A percentile compares a stretch with the other conserved stretches of the same genome.
Evolutionary conservation across 2,329 filamentous ascomycete genomes (phyloP).

Genomic region (Cladophialophora chaetospira): DNA sequence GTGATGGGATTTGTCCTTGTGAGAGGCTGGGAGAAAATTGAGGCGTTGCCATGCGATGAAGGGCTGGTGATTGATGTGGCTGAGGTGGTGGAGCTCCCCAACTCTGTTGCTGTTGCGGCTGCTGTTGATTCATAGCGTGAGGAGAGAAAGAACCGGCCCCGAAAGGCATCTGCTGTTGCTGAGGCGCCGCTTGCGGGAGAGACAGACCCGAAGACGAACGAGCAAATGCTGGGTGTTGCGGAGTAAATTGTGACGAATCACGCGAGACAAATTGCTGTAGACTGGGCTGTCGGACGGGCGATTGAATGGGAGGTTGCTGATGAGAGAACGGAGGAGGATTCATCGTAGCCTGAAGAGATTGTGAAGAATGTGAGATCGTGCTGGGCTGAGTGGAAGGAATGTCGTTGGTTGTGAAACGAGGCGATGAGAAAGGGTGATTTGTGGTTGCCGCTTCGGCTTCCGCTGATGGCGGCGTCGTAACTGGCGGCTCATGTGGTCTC

Average conservation of each 20-base stretch:
- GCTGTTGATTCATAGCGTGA: slow-evolving; percentile 58
- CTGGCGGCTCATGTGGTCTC: slow-evolving; percentile 75
- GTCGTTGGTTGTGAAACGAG: slow-evolving; percentile 27
- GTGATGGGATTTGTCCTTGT: slow-evolving; percentile 33
- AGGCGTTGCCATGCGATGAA: slow-evolving; percentile 41
- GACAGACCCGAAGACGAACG: slow-evolving; percentile 59
- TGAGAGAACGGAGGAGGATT: slow-evolving; percentile 71
- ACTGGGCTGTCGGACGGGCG: slow-evolving; percentile 63
- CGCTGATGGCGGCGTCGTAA: slow-evolving; percentile 48
- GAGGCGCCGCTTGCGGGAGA: slow-evolving; percentile 55
- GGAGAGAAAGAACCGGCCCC: slow-evolving; percentile 55
- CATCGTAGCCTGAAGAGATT: slow-evolving; percentile 46
- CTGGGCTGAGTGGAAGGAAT: slow-evolving; percentile 24
- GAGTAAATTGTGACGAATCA: slow-evolving; percentile 65
- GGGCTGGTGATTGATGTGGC: slow-evolving; percentile 60
- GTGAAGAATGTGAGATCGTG: slow-evolving; percentile 36
- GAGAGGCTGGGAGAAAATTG: slow-evolving; percentile 31
- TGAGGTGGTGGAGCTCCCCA: slow-evolving; percentile 67
- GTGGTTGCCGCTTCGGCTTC: slow-evolving; percentile 35
- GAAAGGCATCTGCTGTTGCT: slow-evolving; percentile 55
- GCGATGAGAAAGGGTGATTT: slow-evolving; percentile 29
- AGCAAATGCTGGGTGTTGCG: slow-evolving; percentile 26
- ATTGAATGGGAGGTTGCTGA: slow-evolving; percentile 72
- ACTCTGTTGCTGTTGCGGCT: slow-evolving; percentile 61
- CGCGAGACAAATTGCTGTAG: slow-evolving; percentile 63